Evolutionary conservation across 2,329 filamentous ascomycete species (phyloP).

Genomic region (Macrophomina pseudophaseolina): DNA sequence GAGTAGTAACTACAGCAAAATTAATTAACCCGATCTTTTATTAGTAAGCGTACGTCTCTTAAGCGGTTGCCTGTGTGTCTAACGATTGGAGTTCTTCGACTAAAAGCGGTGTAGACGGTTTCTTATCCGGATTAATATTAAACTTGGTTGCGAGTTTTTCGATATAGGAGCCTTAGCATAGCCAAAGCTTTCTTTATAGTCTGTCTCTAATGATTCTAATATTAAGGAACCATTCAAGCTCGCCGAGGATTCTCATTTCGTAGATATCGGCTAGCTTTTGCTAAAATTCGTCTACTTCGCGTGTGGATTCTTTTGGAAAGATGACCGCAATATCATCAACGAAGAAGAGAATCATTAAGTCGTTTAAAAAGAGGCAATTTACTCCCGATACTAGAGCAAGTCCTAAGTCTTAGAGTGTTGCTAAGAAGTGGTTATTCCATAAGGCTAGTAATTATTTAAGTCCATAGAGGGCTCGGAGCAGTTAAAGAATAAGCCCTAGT

Average conservation of each 20-base stretch:
- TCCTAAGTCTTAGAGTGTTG: slow-evolving; percentile 28
- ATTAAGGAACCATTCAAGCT: slow-evolving; percentile 27
- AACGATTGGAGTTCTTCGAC: slow-evolving; percentile 20
- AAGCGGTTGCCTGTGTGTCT: slow-evolving; percentile 12
- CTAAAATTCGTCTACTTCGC: slow-evolving; percentile 16
- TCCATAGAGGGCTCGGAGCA: slow-evolving; percentile 33
- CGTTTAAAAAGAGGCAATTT: slow-evolving; percentile 28
- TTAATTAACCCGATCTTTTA: slow-evolving; percentile 31
- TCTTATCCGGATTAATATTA: slow-evolving; percentile 15
- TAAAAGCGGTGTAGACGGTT: slow-evolving; percentile 10
- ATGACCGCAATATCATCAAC: slow-evolving; percentile 29
- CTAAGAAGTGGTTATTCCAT: slow-evolving; percentile 30
- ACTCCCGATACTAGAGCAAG: slow-evolving; percentile 27
- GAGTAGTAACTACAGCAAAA: slow-evolving; percentile 28
- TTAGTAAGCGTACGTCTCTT: slow-evolving; percentile 29
- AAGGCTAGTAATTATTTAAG: slow-evolving; percentile 32
- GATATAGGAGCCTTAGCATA: too few relatives aligned
- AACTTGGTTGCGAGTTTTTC: slow-evolving; percentile 30
- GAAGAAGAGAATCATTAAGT: slow-evolving; percentile 28
- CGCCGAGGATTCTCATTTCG: slow-evolving; percentile 24
- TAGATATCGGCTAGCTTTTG: slow-evolving; percentile 19
- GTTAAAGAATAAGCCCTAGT: slow-evolving; percentile 6
- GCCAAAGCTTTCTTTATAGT: slow-evolving; percentile 19
- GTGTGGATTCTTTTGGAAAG: slow-evolving; percentile 16
- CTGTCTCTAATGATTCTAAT: slow-evolving; percentile 28